phyloP scores from a whole-genome alignment of 495 filamentous ascomycete species.

The Staphylotrichum longicolle region DNA sequence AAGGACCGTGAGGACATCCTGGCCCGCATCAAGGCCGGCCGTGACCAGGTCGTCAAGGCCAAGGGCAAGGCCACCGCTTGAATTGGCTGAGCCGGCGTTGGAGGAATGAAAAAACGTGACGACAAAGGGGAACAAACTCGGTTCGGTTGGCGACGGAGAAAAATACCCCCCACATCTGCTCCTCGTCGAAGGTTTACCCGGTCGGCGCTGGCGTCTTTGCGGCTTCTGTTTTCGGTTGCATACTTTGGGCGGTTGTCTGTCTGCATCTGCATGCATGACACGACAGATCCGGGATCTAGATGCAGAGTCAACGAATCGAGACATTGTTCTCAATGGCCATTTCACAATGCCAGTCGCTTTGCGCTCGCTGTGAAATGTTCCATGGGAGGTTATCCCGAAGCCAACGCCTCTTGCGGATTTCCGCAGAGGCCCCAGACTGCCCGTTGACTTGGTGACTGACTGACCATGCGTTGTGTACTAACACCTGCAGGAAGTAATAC shows the following conservation, averaged over 20 bases:
- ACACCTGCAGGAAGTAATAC: constrained; percentile 6
- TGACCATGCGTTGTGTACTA: constrained; percentile 20
- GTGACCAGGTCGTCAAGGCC: constrained; percentile 62
- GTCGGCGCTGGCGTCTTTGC: constrained; percentile 34
- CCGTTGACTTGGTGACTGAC: constrained; percentile 11
- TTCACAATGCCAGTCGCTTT: constrained; percentile 48
- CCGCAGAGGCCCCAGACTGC: constrained; percentile 24
- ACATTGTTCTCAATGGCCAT: constrained; percentile 59
- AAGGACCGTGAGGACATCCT: constrained; percentile 96
- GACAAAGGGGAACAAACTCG: constrained; percentile 18
- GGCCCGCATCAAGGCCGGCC: constrained; percentile 74
- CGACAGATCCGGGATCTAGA: constrained; percentile 29
- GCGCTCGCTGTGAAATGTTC: constrained; percentile 57
- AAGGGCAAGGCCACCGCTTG: constrained; percentile 43
- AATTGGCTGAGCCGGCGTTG: constrained; percentile 8
- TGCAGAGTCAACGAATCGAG: constrained; percentile 39
- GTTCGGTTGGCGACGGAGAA: constrained; percentile 19
- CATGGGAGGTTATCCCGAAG: constrained; percentile 64
- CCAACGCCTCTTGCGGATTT: constrained; percentile 27
- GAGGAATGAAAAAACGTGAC: constrained; percentile 22
- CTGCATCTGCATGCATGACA: constrained; percentile 1
- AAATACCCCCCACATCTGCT: constrained; percentile 21
- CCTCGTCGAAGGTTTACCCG: constrained; percentile 21
- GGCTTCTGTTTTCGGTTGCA: constrained; percentile 26
- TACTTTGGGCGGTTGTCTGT: constrained; percentile 24